Evolutionary conservation across 768 basidiomycete species (phyloP).

Genomic region (Boletus vermiculosoides): DNA sequence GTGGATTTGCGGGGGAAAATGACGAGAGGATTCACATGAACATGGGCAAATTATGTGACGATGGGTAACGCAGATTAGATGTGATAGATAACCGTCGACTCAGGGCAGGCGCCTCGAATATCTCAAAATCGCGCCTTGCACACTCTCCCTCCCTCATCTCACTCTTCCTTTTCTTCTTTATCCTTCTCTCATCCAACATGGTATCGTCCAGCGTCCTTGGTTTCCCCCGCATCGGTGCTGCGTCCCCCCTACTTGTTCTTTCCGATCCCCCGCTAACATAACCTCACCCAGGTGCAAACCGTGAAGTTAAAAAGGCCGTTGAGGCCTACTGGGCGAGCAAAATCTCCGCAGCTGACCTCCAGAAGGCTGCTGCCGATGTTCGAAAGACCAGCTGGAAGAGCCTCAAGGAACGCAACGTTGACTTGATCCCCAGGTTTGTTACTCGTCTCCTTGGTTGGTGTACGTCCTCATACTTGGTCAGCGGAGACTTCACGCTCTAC

Average conservation of each 20-base stretch:
- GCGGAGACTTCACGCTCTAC: slow-evolving; percentile 98
- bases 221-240: slow-evolving; percentile 78
- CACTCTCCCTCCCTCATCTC: slow-evolving; percentile 3
- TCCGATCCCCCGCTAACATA: slow-evolving; percentile 2
- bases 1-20: slow-evolving; percentile 1
- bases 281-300: slow-evolving; percentile 67
- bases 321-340: slow-evolving; percentile 99
- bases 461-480: slow-evolving; percentile 36
- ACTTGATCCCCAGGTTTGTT: slow-evolving; percentile 84
- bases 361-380: slow-evolving; percentile 82
- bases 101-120: slow-evolving; percentile 33
- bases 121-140: slow-evolving; percentile 29
- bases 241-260: not conserved
- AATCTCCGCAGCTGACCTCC: slow-evolving; percentile 81
- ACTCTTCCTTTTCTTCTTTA: slow-evolving; percentile 16
- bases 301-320: slow-evolving; percentile 96
- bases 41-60: slow-evolving; percentile 7
- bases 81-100: slow-evolving; percentile 23
- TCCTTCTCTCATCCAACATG: slow-evolving; percentile 43
- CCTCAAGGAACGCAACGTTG: slow-evolving; percentile 83
- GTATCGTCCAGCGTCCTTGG: slow-evolving; percentile 85
- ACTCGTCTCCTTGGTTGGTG: slow-evolving; percentile 3
- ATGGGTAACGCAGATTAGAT: slow-evolving; percentile 23
- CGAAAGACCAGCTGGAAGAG: slow-evolving; percentile 86
- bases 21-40: slow-evolving; percentile 15